Conservation (phyloP, 805 yeast species). For the Schwanniomyces polymorphus region DNA sequence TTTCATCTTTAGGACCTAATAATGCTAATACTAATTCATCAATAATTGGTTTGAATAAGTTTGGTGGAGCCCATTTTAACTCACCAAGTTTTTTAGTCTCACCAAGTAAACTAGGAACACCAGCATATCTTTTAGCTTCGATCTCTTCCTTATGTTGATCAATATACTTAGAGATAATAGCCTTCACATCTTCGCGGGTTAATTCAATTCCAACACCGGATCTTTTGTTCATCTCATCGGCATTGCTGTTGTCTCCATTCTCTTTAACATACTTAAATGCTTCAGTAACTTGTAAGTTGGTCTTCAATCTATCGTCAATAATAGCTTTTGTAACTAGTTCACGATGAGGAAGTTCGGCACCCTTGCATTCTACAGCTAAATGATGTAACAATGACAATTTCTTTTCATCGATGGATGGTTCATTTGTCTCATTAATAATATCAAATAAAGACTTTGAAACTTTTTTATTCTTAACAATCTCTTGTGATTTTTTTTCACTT, state of each 20-base stretch:
- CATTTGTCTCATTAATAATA: constrained; percentile 48
- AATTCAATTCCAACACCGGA: constrained; percentile 81
- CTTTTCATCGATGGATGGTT: constrained; percentile 51
- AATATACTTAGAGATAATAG: constrained; percentile 59
- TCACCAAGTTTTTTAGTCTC: constrained; percentile 70
- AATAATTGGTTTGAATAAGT: constrained; percentile 80
- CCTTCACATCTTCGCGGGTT: constrained; percentile 62
- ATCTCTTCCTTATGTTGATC: constrained; percentile 59
- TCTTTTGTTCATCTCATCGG: constrained; percentile 54
- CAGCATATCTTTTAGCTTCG: constrained; percentile 70
- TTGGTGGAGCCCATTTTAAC: constrained; percentile 91
- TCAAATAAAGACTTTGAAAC: constrained; percentile 69
- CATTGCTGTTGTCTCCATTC: constrained; percentile 43
- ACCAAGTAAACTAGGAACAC: constrained; percentile 75
- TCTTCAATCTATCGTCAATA: constrained; percentile 59
- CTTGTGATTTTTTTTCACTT: constrained; percentile 72
- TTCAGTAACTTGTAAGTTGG: constrained; percentile 75
- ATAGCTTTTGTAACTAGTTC: constrained; percentile 60
- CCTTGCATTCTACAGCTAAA: constrained; percentile 72
- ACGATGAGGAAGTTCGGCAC: constrained; percentile 51
- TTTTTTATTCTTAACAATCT: constrained; percentile 82
- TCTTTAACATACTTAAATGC: constrained; percentile 72
- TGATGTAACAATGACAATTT: constrained; percentile 69
- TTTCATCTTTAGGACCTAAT: constrained; percentile 94
- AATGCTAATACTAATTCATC: constrained; percentile 71